Conservation (phyloP, 306 rosid genomes). For the Datisca glomerata region DNA sequence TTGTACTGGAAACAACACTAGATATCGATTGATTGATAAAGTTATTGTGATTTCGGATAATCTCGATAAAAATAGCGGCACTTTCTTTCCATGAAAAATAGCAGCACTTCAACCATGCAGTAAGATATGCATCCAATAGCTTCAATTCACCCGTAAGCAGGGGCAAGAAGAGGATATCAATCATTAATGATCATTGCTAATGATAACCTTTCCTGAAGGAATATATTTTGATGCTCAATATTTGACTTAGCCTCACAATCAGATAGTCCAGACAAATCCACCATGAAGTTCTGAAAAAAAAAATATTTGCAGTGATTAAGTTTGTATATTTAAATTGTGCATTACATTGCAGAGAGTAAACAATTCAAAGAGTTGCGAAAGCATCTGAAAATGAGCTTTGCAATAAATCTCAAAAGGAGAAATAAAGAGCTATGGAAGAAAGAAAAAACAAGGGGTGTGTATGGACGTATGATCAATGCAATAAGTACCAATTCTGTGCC, state of each 20-base stretch:
- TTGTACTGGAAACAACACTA: no score
- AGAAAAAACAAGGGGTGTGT: not conserved
- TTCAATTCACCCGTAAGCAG: not conserved
- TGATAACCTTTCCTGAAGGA: conserved; percentile 59
- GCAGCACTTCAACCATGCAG: no score
- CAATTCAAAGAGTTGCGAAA: no score
- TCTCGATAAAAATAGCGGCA: no score
- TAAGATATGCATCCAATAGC: not conserved
- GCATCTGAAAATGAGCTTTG: not conserved
- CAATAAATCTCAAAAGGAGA: not conserved
- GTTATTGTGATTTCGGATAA: no score
- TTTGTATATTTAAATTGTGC: no score
- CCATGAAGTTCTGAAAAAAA: conserved; percentile 26
- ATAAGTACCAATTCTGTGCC: conserved; percentile 29
- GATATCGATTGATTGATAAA: no score
- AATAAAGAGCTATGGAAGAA: no score
- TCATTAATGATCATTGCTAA: not conserved
- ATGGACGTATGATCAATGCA: conserved; percentile 12
- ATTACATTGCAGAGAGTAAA: no score
- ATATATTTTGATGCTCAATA: conserved; percentile 35
- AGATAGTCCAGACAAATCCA: conserved; percentile 17
- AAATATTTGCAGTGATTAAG: conserved; percentile 7
- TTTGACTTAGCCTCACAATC: conserved; percentile 18
- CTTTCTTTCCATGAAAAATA: no score
- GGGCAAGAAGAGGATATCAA: not conserved